Evolutionary conservation across 352 stramenopile genomes (phyloP), one percentile per base, ranked within the genome.

Genomic region (Pythium aphanidermatum): DNA sequence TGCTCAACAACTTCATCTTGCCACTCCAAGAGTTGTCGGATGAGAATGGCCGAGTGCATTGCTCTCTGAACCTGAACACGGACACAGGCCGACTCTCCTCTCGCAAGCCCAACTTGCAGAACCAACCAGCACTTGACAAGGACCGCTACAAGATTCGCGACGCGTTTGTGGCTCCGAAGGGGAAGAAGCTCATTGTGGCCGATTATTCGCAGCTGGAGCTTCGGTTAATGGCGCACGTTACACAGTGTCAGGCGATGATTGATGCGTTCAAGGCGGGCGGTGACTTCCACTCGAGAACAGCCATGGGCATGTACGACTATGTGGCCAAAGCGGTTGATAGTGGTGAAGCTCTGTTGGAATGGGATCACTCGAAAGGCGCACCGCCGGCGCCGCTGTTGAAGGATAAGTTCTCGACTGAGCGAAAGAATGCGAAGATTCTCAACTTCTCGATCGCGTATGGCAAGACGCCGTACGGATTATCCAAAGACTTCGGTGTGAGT

Each of bases 401-500:
- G 65, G 96, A 99, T 67, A 84, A 96, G 57, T 99, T 95, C 63
- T 94, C 83, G 16, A 93, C 92, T 5, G 96, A 99, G 70, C 84
- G 96, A 35, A 84, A 98, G 37, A 98, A 98, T 47, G 96, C 96
- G 11, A 99, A 99, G 60, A 98, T 98, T 16, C 75, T 99, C 16
- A 99, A 99, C 63, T 99, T 99, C 56, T 98, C 92, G 12, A 99
- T 99, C 55, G 96, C 97, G 6, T 99, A 99, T 62, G 97, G 97
- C 19, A 99, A 99, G 68, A 99, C 97, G 14, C 91, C 96, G 2
- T 95, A 96, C 55, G 96, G 96, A 2, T 55, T 99, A 20, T 96
- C 86, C 20, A 95, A 98, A 33, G 74, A 92, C 36, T 92, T 90
- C 34, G 80, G 79, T 33, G 81, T 95, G 14, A 78, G 64, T 17